Evolutionary conservation across 1,139 yeast species (phyloP).

Genomic region (Kurtzmaniella natalensis): DNA sequence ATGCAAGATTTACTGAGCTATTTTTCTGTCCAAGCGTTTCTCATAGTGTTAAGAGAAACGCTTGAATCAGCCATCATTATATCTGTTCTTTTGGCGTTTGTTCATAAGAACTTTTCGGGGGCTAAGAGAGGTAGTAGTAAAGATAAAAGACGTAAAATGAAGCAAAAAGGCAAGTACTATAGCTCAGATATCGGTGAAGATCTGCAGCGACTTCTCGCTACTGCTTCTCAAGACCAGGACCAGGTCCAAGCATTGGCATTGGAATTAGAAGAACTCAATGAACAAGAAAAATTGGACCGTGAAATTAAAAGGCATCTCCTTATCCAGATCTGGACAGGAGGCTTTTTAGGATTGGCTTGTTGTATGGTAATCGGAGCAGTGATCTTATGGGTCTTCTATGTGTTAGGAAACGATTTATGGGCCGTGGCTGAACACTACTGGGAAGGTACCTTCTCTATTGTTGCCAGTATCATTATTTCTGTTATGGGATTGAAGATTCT

Average conservation of each 20-base stretch:
- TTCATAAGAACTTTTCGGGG: conserved; percentile 28
- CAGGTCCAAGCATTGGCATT: background rate
- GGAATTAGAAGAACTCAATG: background rate
- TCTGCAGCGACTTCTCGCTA: background rate
- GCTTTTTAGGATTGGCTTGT: conserved; percentile 32
- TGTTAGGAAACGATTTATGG: conserved; percentile 40
- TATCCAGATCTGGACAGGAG: conserved; percentile 42
- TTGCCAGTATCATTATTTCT: conserved; percentile 42
- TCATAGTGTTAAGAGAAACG: conserved; percentile 43
- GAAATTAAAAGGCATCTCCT: conserved; percentile 17
- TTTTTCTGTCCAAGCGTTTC: conserved; percentile 43
- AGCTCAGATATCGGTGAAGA: background rate
- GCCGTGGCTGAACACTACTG: conserved; percentile 42
- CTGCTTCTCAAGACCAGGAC: background rate
- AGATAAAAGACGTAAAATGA: background rate
- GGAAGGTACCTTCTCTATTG: conserved; percentile 43
- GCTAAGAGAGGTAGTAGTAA: background rate
- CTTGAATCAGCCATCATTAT: conserved; percentile 44
- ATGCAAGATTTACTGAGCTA: conserved; percentile 22
- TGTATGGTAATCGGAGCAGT: conserved; percentile 36
- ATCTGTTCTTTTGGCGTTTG: conserved; percentile 40
- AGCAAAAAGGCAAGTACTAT: background rate
- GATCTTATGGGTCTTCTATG: conserved; percentile 33
- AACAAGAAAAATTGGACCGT: background rate
- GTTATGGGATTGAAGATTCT: conserved; percentile 43